Conservation (phyloP, 352 stramenopile species). For the Hyaloperonospora brassicae region DNA sequence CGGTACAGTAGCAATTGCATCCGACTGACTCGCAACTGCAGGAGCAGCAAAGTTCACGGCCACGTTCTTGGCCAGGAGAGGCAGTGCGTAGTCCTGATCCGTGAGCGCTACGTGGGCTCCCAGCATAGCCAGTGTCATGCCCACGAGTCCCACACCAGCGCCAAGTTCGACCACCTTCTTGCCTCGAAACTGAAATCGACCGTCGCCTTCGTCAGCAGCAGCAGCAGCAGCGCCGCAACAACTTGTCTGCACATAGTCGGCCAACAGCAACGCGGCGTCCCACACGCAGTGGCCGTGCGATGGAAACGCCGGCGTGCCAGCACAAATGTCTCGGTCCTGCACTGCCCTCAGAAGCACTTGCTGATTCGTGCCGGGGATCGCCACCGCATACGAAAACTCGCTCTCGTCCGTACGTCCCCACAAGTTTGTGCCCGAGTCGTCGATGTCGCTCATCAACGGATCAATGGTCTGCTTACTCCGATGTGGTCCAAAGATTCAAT, state of each 20-base stretch:
- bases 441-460: conserved; percentile 9
- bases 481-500: too few relatives aligned
- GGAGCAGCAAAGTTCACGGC: conserved; percentile 30
- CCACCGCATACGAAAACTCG: conserved; percentile 33
- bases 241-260: conserved; percentile 35
- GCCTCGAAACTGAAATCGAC: too few relatives aligned
- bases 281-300: conserved; percentile 53
- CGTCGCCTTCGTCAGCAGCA: too few relatives aligned
- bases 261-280: conserved; percentile 44
- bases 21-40: background rate
- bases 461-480: too few relatives aligned
- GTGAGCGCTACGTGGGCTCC: conserved; percentile 37
- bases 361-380: background rate
- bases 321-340: conserved; percentile 31
- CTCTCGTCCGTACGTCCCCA: conserved; percentile 30
- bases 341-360: conserved; percentile 26
- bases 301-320: conserved; percentile 29
- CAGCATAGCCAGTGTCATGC: conserved; percentile 39
- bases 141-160: conserved; percentile 42
- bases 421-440: conserved; percentile 15
- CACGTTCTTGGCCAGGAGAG: conserved; percentile 42
- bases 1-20: conserved; percentile 7
- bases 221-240: too few relatives aligned
- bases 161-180: too few relatives aligned
- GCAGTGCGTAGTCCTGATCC: conserved; percentile 45